phyloP scores from a whole-genome alignment of 202 grass and related monocot species.

The Panicum hallii region DNA sequence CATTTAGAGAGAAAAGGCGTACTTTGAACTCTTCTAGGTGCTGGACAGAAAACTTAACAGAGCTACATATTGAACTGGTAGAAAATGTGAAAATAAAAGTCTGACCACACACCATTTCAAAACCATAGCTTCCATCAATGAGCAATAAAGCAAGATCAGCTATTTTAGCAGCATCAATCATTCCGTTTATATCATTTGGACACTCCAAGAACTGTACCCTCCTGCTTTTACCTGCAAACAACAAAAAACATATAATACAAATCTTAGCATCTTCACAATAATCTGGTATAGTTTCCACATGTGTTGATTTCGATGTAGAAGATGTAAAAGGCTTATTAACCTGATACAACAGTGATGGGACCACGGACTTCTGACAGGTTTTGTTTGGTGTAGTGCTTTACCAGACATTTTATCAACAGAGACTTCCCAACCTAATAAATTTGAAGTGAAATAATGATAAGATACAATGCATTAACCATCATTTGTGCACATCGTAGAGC shows the following conservation, averaged over 20 bases:
- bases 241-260: conserved; percentile 20
- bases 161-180: conserved; percentile 99
- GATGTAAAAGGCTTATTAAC: conserved; percentile 44
- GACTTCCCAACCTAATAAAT: conserved; percentile 90
- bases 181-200: conserved; percentile 95
- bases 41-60: conserved; percentile 17
- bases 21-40: conserved; percentile 13
- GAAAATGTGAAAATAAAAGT: conserved; percentile 41
- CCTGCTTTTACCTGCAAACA: conserved; percentile 79
- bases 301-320: neutral
- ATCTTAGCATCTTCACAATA: conserved; percentile 14
- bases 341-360: conserved; percentile 96
- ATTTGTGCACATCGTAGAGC: conserved; percentile 20
- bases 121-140: conserved; percentile 96
- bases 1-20: neutral
- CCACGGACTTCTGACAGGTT: conserved; percentile 87
- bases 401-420: conserved; percentile 89
- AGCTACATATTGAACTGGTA: conserved; percentile 34
- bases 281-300: conserved; percentile 30
- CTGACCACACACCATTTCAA: conserved; percentile 86
- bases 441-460: conserved; percentile 29
- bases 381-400: conserved; percentile 97
- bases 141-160: conserved; percentile 95
- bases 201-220: conserved; percentile 95
- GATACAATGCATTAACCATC: conserved; percentile 12